phyloP scores from a whole-genome alignment of 495 filamentous ascomycete species.

The Penicillium canescens region DNA sequence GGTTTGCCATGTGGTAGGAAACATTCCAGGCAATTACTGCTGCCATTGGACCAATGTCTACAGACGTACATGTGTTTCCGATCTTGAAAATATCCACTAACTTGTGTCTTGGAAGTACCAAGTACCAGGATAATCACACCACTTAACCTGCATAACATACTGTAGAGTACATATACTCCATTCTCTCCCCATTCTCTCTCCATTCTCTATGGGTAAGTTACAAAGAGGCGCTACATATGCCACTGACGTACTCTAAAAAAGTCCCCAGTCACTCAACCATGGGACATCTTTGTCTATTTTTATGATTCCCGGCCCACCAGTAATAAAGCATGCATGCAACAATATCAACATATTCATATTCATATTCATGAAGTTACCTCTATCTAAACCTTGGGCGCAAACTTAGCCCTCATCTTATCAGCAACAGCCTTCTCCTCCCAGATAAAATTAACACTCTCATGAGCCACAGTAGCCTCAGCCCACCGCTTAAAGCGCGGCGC shows the following conservation, averaged over 20 bases:
- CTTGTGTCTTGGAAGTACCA: too few relatives aligned
- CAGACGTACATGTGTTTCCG: too few relatives aligned
- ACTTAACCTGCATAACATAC: too few relatives aligned
- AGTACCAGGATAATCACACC: too few relatives aligned
- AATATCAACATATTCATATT: not conserved
- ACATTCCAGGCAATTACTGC: too few relatives aligned
- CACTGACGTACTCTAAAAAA: slow-evolving; percentile 7
- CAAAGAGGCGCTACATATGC: not conserved
- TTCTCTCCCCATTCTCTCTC: too few relatives aligned
- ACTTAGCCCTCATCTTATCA: slow-evolving; percentile 23
- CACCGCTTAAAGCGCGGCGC: slow-evolving; percentile 69
- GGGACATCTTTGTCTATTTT: slow-evolving; percentile 12
- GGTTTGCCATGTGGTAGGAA: too few relatives aligned
- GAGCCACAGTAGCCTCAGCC: slow-evolving; percentile 58
- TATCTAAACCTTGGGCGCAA: slow-evolving; percentile 26
- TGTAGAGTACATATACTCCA: too few relatives aligned
- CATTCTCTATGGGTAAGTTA: not conserved
- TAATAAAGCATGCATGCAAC: not conserved
- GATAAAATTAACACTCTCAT: slow-evolving; percentile 69
- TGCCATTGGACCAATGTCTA: too few relatives aligned
- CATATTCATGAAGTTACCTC: not conserved
- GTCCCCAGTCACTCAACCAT: slow-evolving; percentile 15
- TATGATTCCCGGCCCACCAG: slow-evolving; percentile 6
- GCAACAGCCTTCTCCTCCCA: slow-evolving; percentile 48
- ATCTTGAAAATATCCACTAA: too few relatives aligned